Evolutionary conservation across 1,284 basidiomycete species (phyloP).

Genomic region (Apiotrichum gracile): DNA sequence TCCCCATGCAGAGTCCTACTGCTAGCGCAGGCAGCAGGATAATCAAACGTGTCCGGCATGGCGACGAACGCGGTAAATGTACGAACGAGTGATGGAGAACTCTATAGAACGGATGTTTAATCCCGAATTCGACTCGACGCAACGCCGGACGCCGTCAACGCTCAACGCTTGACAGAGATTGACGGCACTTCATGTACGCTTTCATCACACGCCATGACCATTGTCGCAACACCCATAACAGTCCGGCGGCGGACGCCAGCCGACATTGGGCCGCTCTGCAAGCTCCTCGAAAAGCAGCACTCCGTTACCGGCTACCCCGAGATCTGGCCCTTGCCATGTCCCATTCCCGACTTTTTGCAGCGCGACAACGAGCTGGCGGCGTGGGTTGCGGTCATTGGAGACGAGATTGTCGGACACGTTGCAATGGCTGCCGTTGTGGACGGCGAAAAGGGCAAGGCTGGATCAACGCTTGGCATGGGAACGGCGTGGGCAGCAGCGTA

Average conservation of each 20-base stretch:
- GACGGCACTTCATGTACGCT: too few species aligned
- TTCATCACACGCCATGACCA: too few species aligned
- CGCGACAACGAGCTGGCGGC: background rate
- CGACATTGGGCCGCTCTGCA: background rate
- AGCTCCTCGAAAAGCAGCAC: conserved; percentile 3
- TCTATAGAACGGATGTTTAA: too few species aligned
- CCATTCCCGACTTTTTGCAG: background rate
- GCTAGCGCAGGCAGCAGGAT: too few species aligned
- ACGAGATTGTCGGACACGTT: background rate
- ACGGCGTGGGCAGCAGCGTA: background rate
- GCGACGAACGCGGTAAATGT: too few species aligned
- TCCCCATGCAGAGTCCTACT: too few species aligned
- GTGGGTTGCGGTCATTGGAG: conserved; percentile 2
- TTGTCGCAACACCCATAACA: background rate
- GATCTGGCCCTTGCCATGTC: background rate
- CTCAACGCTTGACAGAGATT: too few species aligned
- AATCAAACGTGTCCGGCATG: too few species aligned
- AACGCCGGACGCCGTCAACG: too few species aligned
- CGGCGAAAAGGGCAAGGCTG: background rate
- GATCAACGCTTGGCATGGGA: background rate
- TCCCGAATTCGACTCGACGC: too few species aligned
- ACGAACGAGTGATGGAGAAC: too few species aligned
- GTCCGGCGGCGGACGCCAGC: background rate
- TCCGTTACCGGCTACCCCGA: background rate
- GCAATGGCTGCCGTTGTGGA: background rate